Base-by-base conservation (phyloP, 306 rosid genomes). In the Malus sieversii region DNA sequence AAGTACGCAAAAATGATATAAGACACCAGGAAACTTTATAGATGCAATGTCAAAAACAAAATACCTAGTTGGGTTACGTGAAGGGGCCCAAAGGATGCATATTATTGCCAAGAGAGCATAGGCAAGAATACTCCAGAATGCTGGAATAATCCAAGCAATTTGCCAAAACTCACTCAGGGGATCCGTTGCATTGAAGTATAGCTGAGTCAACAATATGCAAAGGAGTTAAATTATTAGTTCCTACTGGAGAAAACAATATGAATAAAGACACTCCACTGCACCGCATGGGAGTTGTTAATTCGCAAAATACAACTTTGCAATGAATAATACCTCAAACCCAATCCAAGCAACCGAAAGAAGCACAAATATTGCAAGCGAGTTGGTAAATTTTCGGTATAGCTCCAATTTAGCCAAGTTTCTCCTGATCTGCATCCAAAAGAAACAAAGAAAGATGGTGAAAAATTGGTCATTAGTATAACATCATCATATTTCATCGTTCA, bases 131-230 rank as follows among this genome's bases (percentile, higher is more conserved):
- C 78, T 79, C 98, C 98, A 93, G 85, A 93, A 88, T 16, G 96
- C 96, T 51, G 98, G 97, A 83, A 93, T 91, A 79, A 93, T 81
- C 98, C 98, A 93, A 25, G 98, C 93, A 61, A 93, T 91, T 86
- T 87, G 89, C 98, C 98, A 93, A 80, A 91, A 85, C 89, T 91
- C 98, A 59, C 93, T 91, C 79, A 93, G 74, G 3, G 98, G 97
- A 64, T 91, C 97, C 14, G 97, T 88, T 71, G 98, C 98, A 83
- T 93, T 91, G 87, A 91, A 93, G 88, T 93, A 93, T 51, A 93
- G 88, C 98, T 93, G 82, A 80, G 73, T 52, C 81, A 77, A 79
- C 48, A 87, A 27, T 66, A 78, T 27, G 35, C 53, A 48, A 48
- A 71, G 62, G 61, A 65, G 25, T 32, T 69, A 22, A 46, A 52